These are phyloP conservation scores for Dictyostelium citrinum DNA, from an alignment of 78 protist species.

Conservation along the genomic window DNA sequence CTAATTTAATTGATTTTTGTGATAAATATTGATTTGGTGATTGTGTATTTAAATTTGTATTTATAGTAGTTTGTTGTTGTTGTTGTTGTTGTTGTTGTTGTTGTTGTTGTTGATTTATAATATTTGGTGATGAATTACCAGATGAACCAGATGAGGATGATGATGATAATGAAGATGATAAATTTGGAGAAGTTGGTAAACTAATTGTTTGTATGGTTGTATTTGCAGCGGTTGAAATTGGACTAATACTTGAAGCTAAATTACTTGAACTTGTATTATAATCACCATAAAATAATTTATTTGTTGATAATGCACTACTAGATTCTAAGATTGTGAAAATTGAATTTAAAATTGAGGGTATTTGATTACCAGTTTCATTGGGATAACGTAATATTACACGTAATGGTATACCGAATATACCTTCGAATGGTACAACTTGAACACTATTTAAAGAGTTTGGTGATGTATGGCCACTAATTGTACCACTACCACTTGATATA, in stretches of 20 bases:
- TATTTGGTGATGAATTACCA: not conserved
- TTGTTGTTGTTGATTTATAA: not conserved
- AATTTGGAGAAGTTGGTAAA: not conserved
- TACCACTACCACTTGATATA: not conserved
- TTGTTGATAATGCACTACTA: conserved; percentile 30
- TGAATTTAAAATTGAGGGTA: conserved; percentile 52
- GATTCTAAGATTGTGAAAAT: conserved; percentile 17
- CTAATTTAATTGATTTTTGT: not conserved
- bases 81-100: not conserved
- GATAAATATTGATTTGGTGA: not conserved
- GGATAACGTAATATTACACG: conserved; percentile 57
- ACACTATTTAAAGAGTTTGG: not conserved
- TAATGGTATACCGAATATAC: conserved; percentile 65
- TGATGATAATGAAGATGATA: conserved; percentile 4
- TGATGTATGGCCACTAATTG: not conserved
- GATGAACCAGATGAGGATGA: not conserved
- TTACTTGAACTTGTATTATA: not conserved
- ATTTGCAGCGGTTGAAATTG: not conserved
- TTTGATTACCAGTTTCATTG: conserved; percentile 36
- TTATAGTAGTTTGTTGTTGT: not conserved
- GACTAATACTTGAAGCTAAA: not conserved
- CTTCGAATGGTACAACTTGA: conserved; percentile 41
- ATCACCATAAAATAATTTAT: not conserved
- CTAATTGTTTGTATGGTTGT: not conserved
- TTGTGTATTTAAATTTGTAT: not conserved